A percentile compares a stretch with the other conserved stretches of the same genome.
Conservation (phyloP, 257 asterid species). For the Fraxinus cuspidata region DNA sequence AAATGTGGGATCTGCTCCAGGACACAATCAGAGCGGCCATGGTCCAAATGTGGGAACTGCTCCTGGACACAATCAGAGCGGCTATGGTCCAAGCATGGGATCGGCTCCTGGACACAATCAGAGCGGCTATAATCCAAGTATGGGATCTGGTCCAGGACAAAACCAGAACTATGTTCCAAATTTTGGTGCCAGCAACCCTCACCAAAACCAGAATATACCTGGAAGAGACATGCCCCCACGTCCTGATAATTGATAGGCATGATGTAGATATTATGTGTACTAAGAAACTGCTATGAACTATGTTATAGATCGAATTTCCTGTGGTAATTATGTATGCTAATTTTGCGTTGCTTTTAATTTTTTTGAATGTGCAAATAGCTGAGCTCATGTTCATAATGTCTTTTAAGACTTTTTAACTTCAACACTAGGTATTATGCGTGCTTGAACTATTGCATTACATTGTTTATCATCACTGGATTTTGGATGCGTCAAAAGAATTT, state of each 20-base stretch:
- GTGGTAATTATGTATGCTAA: conserved; percentile 4
- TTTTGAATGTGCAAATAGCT: conserved; percentile 13
- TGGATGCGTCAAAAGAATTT: background rate
- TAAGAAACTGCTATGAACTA: background rate
- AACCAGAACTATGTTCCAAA: conserved; percentile 21
- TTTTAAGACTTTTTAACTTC: background rate
- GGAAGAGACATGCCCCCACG: conserved; percentile 52
- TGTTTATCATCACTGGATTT: background rate
- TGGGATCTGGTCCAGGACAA: conserved; percentile 31
- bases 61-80: conserved; percentile 33
- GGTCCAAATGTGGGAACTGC: conserved; percentile 31
- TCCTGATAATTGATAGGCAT: conserved; percentile 30
- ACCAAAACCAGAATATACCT: conserved; percentile 46
- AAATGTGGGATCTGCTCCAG: conserved; percentile 10
- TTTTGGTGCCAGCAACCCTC: background rate
- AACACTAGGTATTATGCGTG: too few species aligned
- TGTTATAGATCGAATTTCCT: conserved; percentile 15
- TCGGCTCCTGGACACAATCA: conserved; percentile 33
- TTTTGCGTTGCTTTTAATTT: conserved; percentile 1
- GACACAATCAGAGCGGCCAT: conserved; percentile 25
- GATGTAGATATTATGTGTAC: conserved; percentile 30
- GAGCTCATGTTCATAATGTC: background rate
- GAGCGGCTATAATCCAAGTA: background rate
- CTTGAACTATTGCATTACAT: too few species aligned
- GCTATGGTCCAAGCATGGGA: conserved; percentile 20